Evolutionary conservation across 495 filamentous ascomycete genomes (phyloP), one percentile per base, ranked within the genome.

Genomic region (Wilcoxina mikolae): DNA sequence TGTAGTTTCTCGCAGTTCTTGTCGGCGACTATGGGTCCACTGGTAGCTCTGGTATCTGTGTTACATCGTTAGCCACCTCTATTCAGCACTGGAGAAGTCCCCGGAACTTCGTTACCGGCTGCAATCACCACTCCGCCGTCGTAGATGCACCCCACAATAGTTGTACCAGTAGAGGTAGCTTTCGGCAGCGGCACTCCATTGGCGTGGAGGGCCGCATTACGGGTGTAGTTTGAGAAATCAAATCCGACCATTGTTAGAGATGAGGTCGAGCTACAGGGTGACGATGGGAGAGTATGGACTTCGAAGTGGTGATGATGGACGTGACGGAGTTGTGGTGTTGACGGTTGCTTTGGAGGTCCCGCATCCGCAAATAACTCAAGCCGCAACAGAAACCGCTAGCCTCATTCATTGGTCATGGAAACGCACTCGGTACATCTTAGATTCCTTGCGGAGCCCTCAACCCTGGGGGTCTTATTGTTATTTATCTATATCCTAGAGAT

Each of bases 1-100:
- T 99, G 93, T 48, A 99, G 80, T 75, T 99, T 99, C 72, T 99
- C 87, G 72, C 93, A 99, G 80, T 99, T 99, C 85, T 99, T 99
- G 80, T 99, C 93, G 67, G 93, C 93, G 64, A 99, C 93, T 69
- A 99, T 99, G 38, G 89, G 87, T 18, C 93, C 93, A 58, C 85
- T 89, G 38, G 93, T 99, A 52, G 93, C 93, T 80, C 93, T 79
- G 60, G 93, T 99, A 74, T 96, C 93, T 74, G 89, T 88, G 56
- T n/a, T n/a, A n/a, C 38, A 48, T 28, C 51, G 41, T 28, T 15
- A 27, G 43, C 15, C 47, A 50, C 11, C 26, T 50, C 15, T 24
- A n/a, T n/a, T n/a, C 28, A 39, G 49, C 18, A 35, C 28, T 27
- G 29, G 1, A 22, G 29, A 10, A 52, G 33, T 3, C 51, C 18